Percentiles rank a stretch among this genome's conserved stretches.
Conservation (phyloP, 2,329 filamentous ascomycete species). For the Penicillium digitatum region DNA sequence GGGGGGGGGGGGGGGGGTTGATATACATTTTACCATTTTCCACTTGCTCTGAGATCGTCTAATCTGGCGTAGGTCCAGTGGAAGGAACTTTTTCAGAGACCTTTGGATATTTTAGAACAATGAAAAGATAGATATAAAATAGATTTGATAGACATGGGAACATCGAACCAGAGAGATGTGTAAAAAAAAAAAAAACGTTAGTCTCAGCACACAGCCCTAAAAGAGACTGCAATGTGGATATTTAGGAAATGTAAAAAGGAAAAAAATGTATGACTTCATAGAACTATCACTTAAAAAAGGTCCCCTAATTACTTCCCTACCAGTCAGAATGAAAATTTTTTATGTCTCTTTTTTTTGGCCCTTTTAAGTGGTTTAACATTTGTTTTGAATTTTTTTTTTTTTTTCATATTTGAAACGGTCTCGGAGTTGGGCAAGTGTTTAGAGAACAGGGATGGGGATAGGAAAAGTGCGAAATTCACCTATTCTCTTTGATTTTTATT, state of each 20-base stretch:
- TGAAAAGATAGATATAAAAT: too few species aligned
- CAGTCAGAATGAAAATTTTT: background rate
- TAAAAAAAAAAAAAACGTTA: background rate
- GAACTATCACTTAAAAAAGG: slow-evolving; percentile 8
- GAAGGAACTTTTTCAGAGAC: background rate
- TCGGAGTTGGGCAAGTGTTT: background rate
- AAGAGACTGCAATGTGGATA: background rate
- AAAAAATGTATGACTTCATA: slow-evolving; percentile 15
- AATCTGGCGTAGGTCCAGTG: background rate
- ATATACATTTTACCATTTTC: background rate
- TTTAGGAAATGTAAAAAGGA: background rate
- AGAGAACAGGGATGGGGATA: background rate
- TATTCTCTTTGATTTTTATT: background rate
- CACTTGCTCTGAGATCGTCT: background rate
- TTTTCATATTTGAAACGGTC: background rate
- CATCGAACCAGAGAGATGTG: too few species aligned
- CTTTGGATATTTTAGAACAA: too few species aligned
- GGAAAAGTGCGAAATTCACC: background rate
- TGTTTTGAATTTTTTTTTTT: background rate
- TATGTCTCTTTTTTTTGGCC: background rate
- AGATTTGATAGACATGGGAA: too few species aligned
- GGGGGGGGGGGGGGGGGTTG: too few species aligned
- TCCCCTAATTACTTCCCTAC: background rate
- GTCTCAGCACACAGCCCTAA: background rate
- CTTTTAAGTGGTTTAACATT: background rate